phyloP scores from a whole-genome alignment of 2,329 filamentous ascomycete species.

The Claviceps paspali region DNA sequence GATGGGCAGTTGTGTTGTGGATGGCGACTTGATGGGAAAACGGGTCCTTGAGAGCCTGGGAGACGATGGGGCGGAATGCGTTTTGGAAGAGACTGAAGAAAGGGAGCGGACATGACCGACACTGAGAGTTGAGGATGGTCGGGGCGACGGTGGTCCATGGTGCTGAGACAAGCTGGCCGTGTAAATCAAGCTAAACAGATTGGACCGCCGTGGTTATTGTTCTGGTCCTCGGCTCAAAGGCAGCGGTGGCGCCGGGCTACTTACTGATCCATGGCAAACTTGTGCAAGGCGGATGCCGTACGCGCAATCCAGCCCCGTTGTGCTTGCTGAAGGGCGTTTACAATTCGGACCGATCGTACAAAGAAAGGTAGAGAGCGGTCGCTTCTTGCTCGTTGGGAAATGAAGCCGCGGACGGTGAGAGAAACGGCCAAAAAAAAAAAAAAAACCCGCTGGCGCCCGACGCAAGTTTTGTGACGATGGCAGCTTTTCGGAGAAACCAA shows the following conservation, averaged over 20 bases:
- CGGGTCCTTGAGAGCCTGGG: constrained; percentile 17
- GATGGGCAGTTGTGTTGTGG: constrained; percentile 21
- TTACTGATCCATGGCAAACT: constrained; percentile 1
- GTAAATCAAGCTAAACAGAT: constrained; percentile 31
- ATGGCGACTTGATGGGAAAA: constrained; percentile 23
- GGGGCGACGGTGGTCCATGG: constrained; percentile 11
- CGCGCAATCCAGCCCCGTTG: too few species aligned
- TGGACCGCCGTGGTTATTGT: constrained; percentile 9
- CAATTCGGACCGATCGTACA: too few species aligned
- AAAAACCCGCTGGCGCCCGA: too few species aligned
- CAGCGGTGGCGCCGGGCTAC: not conserved
- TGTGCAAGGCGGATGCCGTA: not conserved
- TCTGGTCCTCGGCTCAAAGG: too few species aligned
- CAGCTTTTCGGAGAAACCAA: too few species aligned
- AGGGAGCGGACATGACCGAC: constrained; percentile 37
- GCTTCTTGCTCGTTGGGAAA: too few species aligned
- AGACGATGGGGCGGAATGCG: constrained; percentile 15
- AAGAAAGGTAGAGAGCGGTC: too few species aligned
- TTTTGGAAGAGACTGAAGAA: constrained; percentile 34
- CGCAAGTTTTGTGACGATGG: too few species aligned
- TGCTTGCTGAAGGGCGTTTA: not conserved
- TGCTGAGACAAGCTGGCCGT: constrained; percentile 37
- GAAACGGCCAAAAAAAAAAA: too few species aligned
- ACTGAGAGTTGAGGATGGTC: constrained; percentile 13
- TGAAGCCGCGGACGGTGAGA: too few species aligned